Evolutionary conservation across 2,329 filamentous ascomycete species (phyloP), one percentile per base, ranked within the genome.

Genomic region (Clonostachys byssicola): DNA sequence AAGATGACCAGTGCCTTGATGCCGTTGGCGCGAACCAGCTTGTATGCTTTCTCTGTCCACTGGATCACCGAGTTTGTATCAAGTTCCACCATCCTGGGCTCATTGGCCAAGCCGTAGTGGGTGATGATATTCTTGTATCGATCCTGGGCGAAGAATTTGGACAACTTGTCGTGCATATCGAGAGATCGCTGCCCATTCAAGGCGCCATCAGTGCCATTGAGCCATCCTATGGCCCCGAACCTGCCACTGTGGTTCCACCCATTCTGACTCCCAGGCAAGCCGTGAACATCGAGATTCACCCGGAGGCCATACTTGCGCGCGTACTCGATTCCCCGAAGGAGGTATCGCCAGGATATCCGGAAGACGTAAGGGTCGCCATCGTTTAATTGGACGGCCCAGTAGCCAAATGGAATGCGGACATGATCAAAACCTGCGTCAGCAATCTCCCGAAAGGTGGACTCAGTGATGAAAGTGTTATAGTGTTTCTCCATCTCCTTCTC

Each of bases 221-320:
- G 71, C 94, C 94, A 99, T 23, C 82, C 78, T 52, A 97, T 92
- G 2, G 68, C 51, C 2, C 94, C 92, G 62, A 88, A 85, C 10
- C 84, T 82, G 0, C 94, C 94, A 56, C 89, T 95, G 66, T 99
- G 94, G 58, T 96, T 96, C 92, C 92, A 97, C 3, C 94, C 94
- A 59, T 99, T 99, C 61, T 97, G 94, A 51, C 88, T 92, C 0
- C 94, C 94, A 0, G 92, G 92, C 0, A 94, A 74, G n/a, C 80
- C 91, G 68, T 99, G 94, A 5, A 96, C 71, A 64, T 99, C 94
- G 5, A 99, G 81, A 52, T 97, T 97, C 39, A 99, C 83, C 3
- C 94, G 86, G 5, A 99, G 73, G 0, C 94, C 94, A 63, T 96
- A 88, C 60, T 95, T 92, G 23, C 94, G 86, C 41, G 88, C 89